Base-by-base conservation (phyloP, 768 basidiomycete species). In the Tephrocybe sp. region DNA sequence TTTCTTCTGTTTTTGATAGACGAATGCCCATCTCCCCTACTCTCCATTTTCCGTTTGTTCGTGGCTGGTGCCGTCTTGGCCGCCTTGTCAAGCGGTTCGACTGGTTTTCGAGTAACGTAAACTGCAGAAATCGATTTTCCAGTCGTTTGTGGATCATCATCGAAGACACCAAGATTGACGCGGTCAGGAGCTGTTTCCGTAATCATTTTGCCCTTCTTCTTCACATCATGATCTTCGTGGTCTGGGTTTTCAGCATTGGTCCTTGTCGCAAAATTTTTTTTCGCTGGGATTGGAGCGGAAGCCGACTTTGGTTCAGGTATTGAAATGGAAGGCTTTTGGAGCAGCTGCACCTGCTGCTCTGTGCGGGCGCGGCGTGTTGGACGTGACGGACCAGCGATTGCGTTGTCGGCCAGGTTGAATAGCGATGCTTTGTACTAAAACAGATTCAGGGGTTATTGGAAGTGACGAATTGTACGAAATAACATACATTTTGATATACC, bases 401-500 rank as follows among this genome's bases (percentile, higher is more conserved):
- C 67, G 50, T 77, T 73, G 38, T 78, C 76, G 15, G 86, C 62
- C 3, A 90, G 75, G 64, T 87, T 84, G 50, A 78, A 82, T 31
- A 74, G 68, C 8, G 78, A 58, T 7, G 77, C 57, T 64, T 87
- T 84, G 60, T 77, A 88, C 83, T 87, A 51, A 40, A 16, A 54
- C 45, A 47, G 11, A 42, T 38, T 42, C 49, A n/a, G 43, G 40
- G 49, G 34, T 19, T 49, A 11, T 3, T 45, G 22, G 47, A 43
- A 19, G 49, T 57, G 41, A 23, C 31, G 49, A 30, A n/a, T 37
- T 53, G 30, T 12, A 30, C 30, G 25, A 33, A 48, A 19, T 13
- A 12, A 70, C 80, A 42, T 53, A 92, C 92, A 68, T 87, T 75
- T 55, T 77, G 75, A 59, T 87, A 93, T n/a, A 88, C 88, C 23